Percentiles rank a stretch among this genome's conserved stretches.
phyloP scores from a whole-genome alignment of 73 alveolate genomes.

The Paramecium biaurelia region DNA sequence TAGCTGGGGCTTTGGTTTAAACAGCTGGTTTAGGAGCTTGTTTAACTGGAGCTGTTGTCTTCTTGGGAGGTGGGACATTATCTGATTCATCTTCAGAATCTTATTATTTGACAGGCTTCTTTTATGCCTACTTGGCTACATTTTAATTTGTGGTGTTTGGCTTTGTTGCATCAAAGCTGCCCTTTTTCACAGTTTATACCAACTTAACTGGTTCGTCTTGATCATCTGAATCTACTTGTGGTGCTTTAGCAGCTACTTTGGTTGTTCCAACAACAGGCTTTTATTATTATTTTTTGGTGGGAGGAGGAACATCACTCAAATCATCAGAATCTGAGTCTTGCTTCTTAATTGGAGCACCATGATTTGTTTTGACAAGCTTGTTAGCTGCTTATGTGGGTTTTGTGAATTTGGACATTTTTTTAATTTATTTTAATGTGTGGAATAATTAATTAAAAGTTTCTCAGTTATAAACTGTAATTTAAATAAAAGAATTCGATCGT shows the following conservation, averaged over 20 bases:
- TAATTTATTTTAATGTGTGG: constrained; percentile 33
- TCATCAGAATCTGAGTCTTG: background rate
- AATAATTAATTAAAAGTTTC: background rate
- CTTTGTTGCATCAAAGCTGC: constrained; percentile 11
- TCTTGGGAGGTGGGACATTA: constrained; percentile 34
- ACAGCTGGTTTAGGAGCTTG: background rate
- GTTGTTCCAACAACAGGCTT: background rate
- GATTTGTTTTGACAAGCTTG: background rate
- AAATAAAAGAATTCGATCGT: background rate
- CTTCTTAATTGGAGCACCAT: background rate
- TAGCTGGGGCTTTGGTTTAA: background rate
- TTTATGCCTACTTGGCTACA: background rate
- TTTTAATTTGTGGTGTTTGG: constrained; percentile 22
- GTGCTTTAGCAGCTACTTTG: background rate
- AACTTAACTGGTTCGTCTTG: constrained; percentile 11
- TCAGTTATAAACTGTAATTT: background rate
- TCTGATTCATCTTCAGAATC: constrained; percentile 14
- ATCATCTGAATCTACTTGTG: constrained; percentile 7
- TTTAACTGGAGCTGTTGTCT: background rate
- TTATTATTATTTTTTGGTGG: background rate
- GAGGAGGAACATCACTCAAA: constrained; percentile 12
- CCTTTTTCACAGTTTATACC: background rate
- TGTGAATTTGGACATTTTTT: constrained; percentile 19
- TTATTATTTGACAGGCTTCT: constrained; percentile 23
- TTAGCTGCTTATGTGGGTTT: background rate